phyloP scores from a whole-genome alignment of 2,329 filamentous ascomycete species.

The Pseudogymnoascus sp. region DNA sequence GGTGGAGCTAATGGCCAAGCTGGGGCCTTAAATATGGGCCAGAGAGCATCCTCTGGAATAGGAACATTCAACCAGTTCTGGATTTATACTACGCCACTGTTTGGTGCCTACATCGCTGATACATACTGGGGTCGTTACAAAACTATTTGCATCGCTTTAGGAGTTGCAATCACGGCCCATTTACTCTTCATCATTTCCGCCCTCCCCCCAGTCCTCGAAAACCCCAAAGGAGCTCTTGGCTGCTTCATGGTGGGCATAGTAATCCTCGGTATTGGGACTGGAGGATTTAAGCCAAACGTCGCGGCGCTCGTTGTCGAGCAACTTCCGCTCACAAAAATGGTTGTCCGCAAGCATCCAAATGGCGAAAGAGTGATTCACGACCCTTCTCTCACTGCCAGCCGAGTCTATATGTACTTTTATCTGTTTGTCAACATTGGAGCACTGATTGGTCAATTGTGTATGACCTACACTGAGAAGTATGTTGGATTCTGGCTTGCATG shows the following conservation, averaged over 20 bases:
- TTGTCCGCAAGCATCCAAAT: conserved; percentile 39
- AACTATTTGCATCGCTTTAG: conserved; percentile 49
- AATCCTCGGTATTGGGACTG: conserved; percentile 52
- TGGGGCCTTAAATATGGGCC: conserved; percentile 54
- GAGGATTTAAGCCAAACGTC: conserved; percentile 61
- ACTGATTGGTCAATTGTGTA: conserved; percentile 35
- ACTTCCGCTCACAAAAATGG: conserved; percentile 34
- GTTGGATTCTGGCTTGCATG: conserved; percentile 44
- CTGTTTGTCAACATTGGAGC: conserved; percentile 63
- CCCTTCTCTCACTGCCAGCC: conserved; percentile 48
- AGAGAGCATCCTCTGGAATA: conserved; percentile 43
- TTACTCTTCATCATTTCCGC: conserved; percentile 53
- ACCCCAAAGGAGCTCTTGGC: conserved; percentile 50
- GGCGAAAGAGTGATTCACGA: conserved; percentile 58
- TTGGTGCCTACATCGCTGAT: conserved; percentile 53
- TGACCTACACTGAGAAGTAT: conserved; percentile 37
- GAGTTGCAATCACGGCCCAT: conserved; percentile 35
- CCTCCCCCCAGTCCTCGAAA: conserved; percentile 54
- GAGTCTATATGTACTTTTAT: conserved; percentile 48
- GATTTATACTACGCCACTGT: conserved; percentile 40
- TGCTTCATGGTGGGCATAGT: conserved; percentile 35
- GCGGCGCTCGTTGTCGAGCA: conserved; percentile 57
- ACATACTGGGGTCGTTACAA: conserved; percentile 58
- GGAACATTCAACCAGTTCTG: conserved; percentile 45
- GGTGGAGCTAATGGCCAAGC: conserved; percentile 31